Evolutionary conservation across 1,284 basidiomycete species (phyloP).

Genomic region (Porogramme epimiltina): DNA sequence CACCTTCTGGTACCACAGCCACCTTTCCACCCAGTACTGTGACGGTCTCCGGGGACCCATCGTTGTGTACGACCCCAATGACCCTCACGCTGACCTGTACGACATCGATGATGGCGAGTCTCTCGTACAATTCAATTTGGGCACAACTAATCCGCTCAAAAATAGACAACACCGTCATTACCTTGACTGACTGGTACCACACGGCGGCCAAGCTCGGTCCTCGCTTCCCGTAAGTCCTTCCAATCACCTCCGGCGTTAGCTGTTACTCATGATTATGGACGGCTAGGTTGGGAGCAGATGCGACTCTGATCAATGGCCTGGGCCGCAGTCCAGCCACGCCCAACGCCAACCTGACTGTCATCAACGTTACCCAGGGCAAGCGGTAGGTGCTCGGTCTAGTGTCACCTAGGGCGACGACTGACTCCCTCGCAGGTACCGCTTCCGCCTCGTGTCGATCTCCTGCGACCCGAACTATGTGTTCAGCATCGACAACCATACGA

Average conservation of each 20-base stretch:
- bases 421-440: conserved; percentile 28
- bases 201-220: conserved; percentile 21
- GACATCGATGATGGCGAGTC: conserved; percentile 43
- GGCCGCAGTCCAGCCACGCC: conserved; percentile 34
- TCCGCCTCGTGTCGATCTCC: conserved; percentile 52
- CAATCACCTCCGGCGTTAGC: neutral
- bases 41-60: conserved; percentile 38
- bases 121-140: neutral
- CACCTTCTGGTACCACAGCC: conserved; percentile 25
- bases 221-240: conserved; percentile 19
- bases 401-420: neutral
- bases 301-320: conserved; percentile 54
- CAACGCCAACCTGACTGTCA: conserved; percentile 31
- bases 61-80: conserved; percentile 44
- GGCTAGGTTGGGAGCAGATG: conserved; percentile 14
- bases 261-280: neutral
- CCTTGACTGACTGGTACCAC: conserved; percentile 30
- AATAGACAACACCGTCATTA: conserved; percentile 28
- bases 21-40: conserved; percentile 30
- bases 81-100: conserved; percentile 39
- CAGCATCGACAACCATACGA: conserved; percentile 36
- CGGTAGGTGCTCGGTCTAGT: conserved; percentile 26
- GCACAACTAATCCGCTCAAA: neutral
- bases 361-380: conserved; percentile 34
- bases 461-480: conserved; percentile 35